These are phyloP conservation scores for Podila clonocystis DNA, from an alignment of 192 early-diverging fungal species.

Conservation along the genomic window DNA sequence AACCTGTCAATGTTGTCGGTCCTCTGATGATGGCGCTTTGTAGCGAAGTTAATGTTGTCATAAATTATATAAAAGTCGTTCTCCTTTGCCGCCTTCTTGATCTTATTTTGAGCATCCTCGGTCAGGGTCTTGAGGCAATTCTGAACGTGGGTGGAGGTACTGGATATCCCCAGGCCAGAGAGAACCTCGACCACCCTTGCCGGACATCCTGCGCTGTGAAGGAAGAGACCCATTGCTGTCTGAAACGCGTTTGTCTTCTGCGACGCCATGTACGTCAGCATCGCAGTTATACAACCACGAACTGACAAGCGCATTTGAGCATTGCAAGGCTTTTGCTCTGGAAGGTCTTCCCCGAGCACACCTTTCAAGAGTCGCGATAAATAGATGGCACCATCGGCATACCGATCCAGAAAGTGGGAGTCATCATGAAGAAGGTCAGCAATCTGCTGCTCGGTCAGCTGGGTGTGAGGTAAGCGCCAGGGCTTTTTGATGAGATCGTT, in stretches of 20 bases:
- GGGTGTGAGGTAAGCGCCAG: constrained; percentile 11
- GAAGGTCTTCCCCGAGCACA: constrained; percentile 8
- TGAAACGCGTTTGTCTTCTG: constrained; percentile 18
- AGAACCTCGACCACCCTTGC: constrained; percentile 6
- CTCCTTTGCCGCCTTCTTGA: not conserved
- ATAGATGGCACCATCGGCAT: not conserved
- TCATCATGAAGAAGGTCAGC: constrained; percentile 1
- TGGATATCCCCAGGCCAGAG: constrained; percentile 12
- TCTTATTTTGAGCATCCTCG: constrained; percentile 6
- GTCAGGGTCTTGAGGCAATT: constrained; percentile 12
- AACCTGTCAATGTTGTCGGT: constrained; percentile 13
- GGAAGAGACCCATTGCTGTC: constrained; percentile 21
- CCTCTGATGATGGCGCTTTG: constrained; percentile 12
- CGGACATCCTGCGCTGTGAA: constrained; percentile 12
- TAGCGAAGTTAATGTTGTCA: constrained; percentile 26
- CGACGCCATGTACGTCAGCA: constrained; percentile 21
- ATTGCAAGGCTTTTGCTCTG: constrained; percentile 12
- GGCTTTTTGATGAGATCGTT: constrained; percentile 6
- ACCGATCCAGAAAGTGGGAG: constrained; percentile 12
- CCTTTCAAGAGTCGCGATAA: constrained; percentile 18
- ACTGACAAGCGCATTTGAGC: constrained; percentile 9
- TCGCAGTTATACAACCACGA: constrained; percentile 17
- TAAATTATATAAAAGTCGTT: constrained; percentile 11
- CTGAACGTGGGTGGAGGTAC: constrained; percentile 11
- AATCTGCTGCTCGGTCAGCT: constrained; percentile 9